A percentile compares a stretch with the other conserved stretches of the same genome.
phyloP scores from a whole-genome alignment of 495 filamentous ascomycete species.

The Neurospora sublineolata region DNA sequence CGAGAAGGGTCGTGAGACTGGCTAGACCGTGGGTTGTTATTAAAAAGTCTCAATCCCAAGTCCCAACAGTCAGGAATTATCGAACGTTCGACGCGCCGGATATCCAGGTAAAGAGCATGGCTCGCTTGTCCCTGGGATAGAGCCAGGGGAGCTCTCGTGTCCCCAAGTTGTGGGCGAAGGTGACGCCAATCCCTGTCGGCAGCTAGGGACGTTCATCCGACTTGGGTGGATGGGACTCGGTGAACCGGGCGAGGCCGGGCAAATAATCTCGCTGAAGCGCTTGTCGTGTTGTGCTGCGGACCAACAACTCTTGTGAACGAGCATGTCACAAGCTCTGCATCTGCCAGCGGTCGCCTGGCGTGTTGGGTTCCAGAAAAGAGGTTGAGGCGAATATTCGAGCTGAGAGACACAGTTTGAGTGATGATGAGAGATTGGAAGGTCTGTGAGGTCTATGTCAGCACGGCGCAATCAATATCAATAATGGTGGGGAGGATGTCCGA shows the following conservation, averaged over 20 bases:
- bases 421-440: not conserved
- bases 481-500: not conserved
- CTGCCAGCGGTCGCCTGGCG: not conserved
- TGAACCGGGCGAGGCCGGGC: not conserved
- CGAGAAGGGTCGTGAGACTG: not conserved
- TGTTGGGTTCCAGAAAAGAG: not conserved
- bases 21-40: not conserved
- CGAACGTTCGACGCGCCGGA: not conserved
- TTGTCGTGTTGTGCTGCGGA: not conserved
- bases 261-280: not conserved
- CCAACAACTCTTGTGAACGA: not conserved
- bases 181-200: not conserved
- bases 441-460: not conserved
- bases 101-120: not conserved
- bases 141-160: not conserved
- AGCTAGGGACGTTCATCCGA: not conserved
- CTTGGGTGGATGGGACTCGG: not conserved
- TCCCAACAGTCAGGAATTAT: not conserved
- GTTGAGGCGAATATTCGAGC: not conserved
- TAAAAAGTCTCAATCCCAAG: not conserved
- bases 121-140: not conserved
- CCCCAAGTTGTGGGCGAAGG: not conserved
- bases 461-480: not conserved
- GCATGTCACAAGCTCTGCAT: not conserved
- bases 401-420: not conserved